These are phyloP conservation scores for Coemansia javaensis DNA, from an alignment of 192 early-diverging fungal genomes.

Conservation along the genomic window DNA sequence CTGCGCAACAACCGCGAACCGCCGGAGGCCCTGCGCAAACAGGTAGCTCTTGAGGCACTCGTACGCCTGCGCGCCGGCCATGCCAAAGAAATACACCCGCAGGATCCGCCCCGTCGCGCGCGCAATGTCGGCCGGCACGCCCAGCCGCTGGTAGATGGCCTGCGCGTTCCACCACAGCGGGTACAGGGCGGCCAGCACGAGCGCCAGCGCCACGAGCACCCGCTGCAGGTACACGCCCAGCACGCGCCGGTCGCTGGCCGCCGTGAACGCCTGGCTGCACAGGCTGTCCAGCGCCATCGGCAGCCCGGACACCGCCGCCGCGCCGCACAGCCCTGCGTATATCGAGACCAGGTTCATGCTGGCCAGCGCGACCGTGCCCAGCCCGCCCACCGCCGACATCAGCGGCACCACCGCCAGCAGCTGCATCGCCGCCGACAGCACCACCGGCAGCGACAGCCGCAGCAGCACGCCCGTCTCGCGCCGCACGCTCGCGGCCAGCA, in stretches of 20 bases:
- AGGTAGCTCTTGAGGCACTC: constrained; percentile 82
- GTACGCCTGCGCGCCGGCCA: constrained; percentile 65
- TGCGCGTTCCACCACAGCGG: constrained; percentile 51
- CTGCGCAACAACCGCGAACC: constrained; percentile 67
- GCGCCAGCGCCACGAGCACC: constrained; percentile 65
- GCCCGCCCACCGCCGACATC: constrained; percentile 54
- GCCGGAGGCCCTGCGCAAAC: constrained; percentile 88
- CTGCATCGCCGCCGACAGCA: constrained; percentile 32
- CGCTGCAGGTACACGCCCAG: constrained; percentile 73
- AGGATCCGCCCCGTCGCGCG: constrained; percentile 61
- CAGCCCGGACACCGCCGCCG: constrained; percentile 61
- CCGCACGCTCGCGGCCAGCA: constrained; percentile 5
- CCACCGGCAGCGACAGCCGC: constrained; percentile 28
- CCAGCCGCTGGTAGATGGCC: constrained; percentile 20
- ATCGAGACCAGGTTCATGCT: constrained; percentile 67
- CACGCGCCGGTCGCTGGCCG: constrained; percentile 55
- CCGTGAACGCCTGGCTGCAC: constrained; percentile 69
- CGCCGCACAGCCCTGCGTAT: constrained; percentile 64
- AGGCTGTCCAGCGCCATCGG: constrained; percentile 72
- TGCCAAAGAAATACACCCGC: constrained; percentile 61
- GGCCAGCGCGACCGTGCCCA: constrained; percentile 60
- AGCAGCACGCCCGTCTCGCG: constrained; percentile 13
- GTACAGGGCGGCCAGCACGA: constrained; percentile 65
- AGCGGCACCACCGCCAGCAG: constrained; percentile 33
- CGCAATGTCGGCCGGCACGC: constrained; percentile 62